Conservation (phyloP, 225 moss, liverwort and hornwort species). For the Rhytidiadelphus loreus region DNA sequence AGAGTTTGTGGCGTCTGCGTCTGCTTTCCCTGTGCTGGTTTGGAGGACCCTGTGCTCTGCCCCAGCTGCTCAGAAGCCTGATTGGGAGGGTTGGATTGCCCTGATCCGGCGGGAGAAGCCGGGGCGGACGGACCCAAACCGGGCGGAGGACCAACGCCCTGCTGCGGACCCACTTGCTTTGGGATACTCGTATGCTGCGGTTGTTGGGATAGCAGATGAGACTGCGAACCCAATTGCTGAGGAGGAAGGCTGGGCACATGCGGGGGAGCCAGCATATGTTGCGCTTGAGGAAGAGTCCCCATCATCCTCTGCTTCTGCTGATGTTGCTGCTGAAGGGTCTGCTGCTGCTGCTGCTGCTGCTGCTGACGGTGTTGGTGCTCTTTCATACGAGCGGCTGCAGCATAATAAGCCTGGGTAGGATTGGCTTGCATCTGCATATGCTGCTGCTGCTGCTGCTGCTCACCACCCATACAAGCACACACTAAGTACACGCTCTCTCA, state of each 20-base stretch:
- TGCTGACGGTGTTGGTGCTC: slow-evolving; percentile 18
- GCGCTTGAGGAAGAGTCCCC: slow-evolving; percentile 13
- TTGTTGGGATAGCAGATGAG: slow-evolving; percentile 21
- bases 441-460: slow-evolving; percentile 10
- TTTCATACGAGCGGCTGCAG: slow-evolving; percentile 12
- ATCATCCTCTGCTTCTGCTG: slow-evolving; percentile 28
- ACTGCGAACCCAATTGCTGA: slow-evolving; percentile 12
- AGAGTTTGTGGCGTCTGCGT: neutral
- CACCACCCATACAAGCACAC: neutral
- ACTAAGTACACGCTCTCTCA: neutral
- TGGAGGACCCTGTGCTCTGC: slow-evolving; percentile 8
- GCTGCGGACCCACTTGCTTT: slow-evolving; percentile 15
- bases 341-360: slow-evolving; percentile 15
- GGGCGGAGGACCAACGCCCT: neutral
- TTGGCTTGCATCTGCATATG: slow-evolving; percentile 19
- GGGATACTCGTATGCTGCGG: neutral
- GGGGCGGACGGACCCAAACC: slow-evolving; percentile 4
- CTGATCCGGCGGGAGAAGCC: slow-evolving; percentile 9
- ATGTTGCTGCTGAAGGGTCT: slow-evolving; percentile 20
- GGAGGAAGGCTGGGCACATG: neutral
- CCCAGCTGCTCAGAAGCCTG: slow-evolving; percentile 3
- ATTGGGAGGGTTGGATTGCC: neutral
- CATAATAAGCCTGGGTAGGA: slow-evolving; percentile 14
- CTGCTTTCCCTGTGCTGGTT: slow-evolving; percentile 19
- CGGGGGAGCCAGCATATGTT: slow-evolving; percentile 20